Conservation (phyloP, 306 rosid genomes). For the Fagus sylvatica region DNA sequence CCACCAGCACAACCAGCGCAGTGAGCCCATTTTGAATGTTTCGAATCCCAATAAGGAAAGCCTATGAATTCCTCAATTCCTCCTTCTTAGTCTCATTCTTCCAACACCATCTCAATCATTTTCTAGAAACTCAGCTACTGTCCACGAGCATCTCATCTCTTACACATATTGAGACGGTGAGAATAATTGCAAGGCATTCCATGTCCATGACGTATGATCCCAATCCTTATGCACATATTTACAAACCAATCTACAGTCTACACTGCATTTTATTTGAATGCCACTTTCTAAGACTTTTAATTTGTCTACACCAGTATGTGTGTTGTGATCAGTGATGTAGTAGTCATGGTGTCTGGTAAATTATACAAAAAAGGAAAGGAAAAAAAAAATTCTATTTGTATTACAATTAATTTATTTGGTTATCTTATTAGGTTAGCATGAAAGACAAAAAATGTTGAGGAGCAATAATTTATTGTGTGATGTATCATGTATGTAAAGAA, state of each 20-base stretch:
- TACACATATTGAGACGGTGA: not conserved
- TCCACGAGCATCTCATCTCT: slow-evolving; percentile 9
- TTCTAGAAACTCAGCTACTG: not conserved
- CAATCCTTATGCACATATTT: not conserved
- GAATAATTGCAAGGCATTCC: not conserved
- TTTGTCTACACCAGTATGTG: not conserved
- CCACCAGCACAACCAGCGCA: not conserved
- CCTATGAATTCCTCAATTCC: not conserved
- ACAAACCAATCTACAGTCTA: not conserved
- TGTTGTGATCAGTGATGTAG: too few species aligned
- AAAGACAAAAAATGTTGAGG: too few species aligned
- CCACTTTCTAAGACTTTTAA: not conserved
- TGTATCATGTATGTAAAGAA: too few species aligned
- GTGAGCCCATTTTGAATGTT: not conserved
- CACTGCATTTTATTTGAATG: not conserved
- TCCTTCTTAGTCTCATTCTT: not conserved
- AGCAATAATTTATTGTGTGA: too few species aligned
- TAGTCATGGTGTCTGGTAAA: too few species aligned
- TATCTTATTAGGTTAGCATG: too few species aligned
- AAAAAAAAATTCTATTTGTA: too few species aligned
- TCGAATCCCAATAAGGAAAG: slow-evolving; percentile 21
- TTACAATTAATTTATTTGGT: too few species aligned
- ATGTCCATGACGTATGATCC: not conserved
- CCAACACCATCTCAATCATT: slow-evolving; percentile 19
- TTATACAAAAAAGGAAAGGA: too few species aligned